A percentile compares a stretch with the other conserved stretches of the same genome.
Conservation (phyloP, 1,139 yeast species). For the Komagataea norvegica region DNA sequence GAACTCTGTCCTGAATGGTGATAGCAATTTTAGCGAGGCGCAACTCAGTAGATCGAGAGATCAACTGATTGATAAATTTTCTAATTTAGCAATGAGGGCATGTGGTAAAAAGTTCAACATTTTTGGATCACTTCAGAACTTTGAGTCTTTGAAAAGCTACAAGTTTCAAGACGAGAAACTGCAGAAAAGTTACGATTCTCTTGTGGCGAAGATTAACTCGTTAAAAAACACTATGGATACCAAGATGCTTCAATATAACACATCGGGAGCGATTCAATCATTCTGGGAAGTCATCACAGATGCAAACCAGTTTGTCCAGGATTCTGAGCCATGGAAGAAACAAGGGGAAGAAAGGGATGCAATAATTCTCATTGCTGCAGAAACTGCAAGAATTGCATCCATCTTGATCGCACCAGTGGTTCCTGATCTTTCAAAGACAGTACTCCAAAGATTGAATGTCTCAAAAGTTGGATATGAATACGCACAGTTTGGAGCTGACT, state of each 20-base stretch:
- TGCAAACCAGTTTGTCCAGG: conserved; percentile 63
- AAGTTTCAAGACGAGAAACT: conserved; percentile 14
- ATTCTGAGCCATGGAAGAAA: conserved; percentile 55
- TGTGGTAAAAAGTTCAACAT: conserved; percentile 69
- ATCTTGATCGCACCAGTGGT: conserved; percentile 68
- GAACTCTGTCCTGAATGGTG: conserved; percentile 69
- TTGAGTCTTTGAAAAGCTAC: conserved; percentile 15
- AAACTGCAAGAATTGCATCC: conserved; percentile 62
- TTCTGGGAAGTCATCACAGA: conserved; percentile 59
- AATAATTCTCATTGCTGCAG: conserved; percentile 62
- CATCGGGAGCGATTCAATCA: conserved; percentile 53
- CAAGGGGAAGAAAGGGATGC: conserved; percentile 38
- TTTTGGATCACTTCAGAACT: conserved; percentile 34
- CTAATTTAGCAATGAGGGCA: conserved; percentile 70
- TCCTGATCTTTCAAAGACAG: conserved; percentile 53
- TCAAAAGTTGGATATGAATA: conserved; percentile 37
- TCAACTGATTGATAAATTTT: conserved; percentile 73
- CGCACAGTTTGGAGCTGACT: conserved; percentile 44
- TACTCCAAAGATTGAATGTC: conserved; percentile 62
- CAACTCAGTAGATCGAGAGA: conserved; percentile 55
- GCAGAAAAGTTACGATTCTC: conserved; percentile 10
- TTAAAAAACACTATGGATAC: conserved; percentile 37
- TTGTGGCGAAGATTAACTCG: conserved; percentile 29
- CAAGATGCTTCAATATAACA: conserved; percentile 46
- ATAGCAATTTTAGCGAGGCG: conserved; percentile 70